phyloP scores from a whole-genome alignment of 441 rosid species.

The Heliophila coronopifolia region DNA sequence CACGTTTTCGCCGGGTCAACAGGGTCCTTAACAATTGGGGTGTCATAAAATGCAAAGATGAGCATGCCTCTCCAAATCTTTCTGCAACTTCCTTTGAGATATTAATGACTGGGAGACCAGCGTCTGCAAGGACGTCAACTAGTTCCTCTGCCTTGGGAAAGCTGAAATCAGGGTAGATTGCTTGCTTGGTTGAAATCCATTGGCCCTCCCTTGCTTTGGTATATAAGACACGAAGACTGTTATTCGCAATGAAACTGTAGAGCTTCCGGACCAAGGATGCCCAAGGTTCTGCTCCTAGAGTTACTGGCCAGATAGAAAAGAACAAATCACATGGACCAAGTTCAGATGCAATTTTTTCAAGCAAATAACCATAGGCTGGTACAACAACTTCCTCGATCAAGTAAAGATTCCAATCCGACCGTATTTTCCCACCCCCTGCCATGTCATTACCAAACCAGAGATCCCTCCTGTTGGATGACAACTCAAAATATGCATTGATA shows the following conservation, averaged over 20 bases:
- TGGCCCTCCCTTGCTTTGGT: conserved; percentile 94
- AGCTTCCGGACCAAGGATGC: conserved; percentile 76
- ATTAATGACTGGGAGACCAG: conserved; percentile 72
- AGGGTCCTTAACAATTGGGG: conserved; percentile 72
- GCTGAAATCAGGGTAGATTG: conserved; percentile 82
- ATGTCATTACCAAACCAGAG: conserved; percentile 99
- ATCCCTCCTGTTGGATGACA: conserved; percentile 96
- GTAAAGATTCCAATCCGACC: conserved; percentile 94
- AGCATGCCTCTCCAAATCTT: conserved; percentile 65
- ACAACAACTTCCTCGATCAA: conserved; percentile 80
- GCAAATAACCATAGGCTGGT: conserved; percentile 91
- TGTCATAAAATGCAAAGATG: conserved; percentile 72
- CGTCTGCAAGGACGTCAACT: conserved; percentile 71
- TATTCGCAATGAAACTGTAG: conserved; percentile 63
- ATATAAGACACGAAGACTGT: conserved; percentile 67
- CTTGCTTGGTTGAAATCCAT: conserved; percentile 92
- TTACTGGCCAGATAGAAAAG: conserved; percentile 87
- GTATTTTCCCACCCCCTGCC: conserved; percentile 94
- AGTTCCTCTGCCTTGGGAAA: conserved; percentile 67
- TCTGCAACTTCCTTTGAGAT: conserved; percentile 64
- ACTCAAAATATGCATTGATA: conserved; percentile 91
- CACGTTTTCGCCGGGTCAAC: conserved; percentile 72
- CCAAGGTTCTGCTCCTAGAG: conserved; percentile 80
- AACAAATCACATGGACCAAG: conserved; percentile 79
- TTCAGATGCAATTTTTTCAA: conserved; percentile 76